Conservation (phyloP, 129 eudicot species). For the Arctium lappa region DNA sequence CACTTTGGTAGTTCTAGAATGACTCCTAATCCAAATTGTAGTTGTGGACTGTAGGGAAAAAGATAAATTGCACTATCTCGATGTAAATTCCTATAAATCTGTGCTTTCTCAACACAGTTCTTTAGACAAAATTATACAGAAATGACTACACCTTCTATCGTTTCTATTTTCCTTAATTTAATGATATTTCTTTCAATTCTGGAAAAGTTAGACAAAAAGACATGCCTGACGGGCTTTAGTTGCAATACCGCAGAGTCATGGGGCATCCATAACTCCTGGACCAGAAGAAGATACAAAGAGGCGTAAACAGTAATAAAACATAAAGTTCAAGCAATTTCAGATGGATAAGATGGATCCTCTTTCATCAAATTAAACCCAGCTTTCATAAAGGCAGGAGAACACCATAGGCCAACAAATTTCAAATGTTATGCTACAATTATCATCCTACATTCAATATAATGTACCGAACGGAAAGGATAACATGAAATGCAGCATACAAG, state of each 20-base stretch:
- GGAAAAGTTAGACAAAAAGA: constrained; percentile 4
- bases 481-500: neutral
- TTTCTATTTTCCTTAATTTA: neutral
- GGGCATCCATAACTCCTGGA: too few species aligned
- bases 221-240: neutral
- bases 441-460: neutral
- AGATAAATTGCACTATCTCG: neutral
- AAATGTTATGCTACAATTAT: neutral
- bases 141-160: neutral
- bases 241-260: neutral
- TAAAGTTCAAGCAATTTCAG: neutral
- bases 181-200: neutral
- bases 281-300: neutral
- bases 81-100: neutral
- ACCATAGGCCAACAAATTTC: neutral
- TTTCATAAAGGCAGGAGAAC: neutral
- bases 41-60: neutral
- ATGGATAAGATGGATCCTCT: neutral
- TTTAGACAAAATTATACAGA: neutral
- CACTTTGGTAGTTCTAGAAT: constrained; percentile 1
- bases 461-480: neutral
- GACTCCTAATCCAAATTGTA: neutral
- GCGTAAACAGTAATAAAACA: neutral
- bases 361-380: neutral
- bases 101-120: neutral